Evolutionary conservation across 2,329 filamentous ascomycete genomes (phyloP).

Genomic region (Mycosphaerelloides madeirae): DNA sequence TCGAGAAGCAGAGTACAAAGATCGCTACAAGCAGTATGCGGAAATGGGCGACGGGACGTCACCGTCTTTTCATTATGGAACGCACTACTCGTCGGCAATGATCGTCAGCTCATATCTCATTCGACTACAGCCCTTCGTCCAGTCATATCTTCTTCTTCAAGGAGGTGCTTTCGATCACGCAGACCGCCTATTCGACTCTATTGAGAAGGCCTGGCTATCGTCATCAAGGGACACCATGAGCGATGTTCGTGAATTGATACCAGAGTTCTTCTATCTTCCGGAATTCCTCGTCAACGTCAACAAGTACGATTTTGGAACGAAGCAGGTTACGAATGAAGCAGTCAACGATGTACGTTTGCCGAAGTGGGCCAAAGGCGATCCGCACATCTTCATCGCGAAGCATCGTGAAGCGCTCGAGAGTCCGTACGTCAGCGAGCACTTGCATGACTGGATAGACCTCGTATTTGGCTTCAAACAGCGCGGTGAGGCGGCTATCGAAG

Average conservation of each 20-base stretch:
- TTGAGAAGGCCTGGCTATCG: constrained; percentile 85
- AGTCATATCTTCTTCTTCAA: constrained; percentile 89
- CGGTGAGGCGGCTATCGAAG: constrained; percentile 85
- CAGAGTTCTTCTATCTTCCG: constrained; percentile 94
- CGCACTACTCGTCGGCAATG: constrained; percentile 98
- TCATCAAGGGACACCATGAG: constrained; percentile 86
- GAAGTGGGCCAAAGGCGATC: constrained; percentile 93
- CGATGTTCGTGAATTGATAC: constrained; percentile 89
- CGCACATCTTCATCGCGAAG: constrained; percentile 90
- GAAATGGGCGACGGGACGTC: constrained; percentile 76
- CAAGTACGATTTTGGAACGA: constrained; percentile 83
- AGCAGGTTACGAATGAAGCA: constrained; percentile 71
- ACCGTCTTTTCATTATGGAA: constrained; percentile 92
- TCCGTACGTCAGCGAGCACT: constrained; percentile 79
- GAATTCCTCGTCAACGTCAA: constrained; percentile 95
- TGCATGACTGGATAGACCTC: constrained; percentile 94
- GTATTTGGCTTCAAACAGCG: constrained; percentile 92
- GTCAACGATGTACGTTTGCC: constrained; percentile 88
- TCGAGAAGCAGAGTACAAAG: constrained; percentile 72
- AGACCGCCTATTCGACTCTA: constrained; percentile 89
- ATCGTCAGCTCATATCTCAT: constrained; percentile 96
- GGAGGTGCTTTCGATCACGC: constrained; percentile 96
- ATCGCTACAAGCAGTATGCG: constrained; percentile 79
- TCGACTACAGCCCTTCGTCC: constrained; percentile 88
- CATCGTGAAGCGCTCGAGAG: constrained; percentile 94